phyloP scores from a whole-genome alignment of 768 basidiomycete genomes.

The Mycena maculata region DNA sequence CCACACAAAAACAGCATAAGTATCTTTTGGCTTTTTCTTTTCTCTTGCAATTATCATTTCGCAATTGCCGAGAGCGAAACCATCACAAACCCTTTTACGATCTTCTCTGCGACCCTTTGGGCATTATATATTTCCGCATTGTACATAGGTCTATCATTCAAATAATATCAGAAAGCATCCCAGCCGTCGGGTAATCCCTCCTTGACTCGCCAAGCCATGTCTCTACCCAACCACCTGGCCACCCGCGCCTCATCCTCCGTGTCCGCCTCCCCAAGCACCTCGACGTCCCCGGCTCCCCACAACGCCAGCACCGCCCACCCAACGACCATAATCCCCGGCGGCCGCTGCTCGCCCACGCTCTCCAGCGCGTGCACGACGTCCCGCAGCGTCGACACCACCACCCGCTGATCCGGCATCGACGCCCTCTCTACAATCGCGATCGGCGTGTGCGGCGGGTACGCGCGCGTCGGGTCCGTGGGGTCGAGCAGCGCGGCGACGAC shows the following conservation, averaged over 20 bases:
- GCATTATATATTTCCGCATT: too few relatives aligned
- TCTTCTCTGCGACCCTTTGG: too few relatives aligned
- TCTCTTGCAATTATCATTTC: too few relatives aligned
- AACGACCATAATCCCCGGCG: slow-evolving; percentile 96
- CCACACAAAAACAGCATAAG: too few relatives aligned
- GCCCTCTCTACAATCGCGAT: slow-evolving; percentile 96
- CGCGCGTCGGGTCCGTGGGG: slow-evolving; percentile 50
- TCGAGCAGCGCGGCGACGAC: slow-evolving; percentile 72
- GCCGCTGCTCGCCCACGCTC: slow-evolving; percentile 84
- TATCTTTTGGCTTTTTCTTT: too few relatives aligned
- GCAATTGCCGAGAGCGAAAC: too few relatives aligned
- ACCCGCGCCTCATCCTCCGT: slow-evolving; percentile 61
- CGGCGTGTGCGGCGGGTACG: slow-evolving; percentile 82
- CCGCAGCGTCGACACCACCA: slow-evolving; percentile 80
- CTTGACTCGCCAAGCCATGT: slow-evolving; percentile 66
- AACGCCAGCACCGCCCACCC: slow-evolving; percentile 92
- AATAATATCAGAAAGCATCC: slow-evolving; percentile 39
- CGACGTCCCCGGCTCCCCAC: slow-evolving; percentile 76
- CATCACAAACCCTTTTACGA: too few relatives aligned
- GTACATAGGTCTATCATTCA: too few relatives aligned
- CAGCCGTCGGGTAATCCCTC: slow-evolving; percentile 70
- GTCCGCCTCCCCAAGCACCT: slow-evolving; percentile 72
- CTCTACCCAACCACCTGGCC: slow-evolving; percentile 68
- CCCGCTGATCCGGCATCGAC: slow-evolving; percentile 93
- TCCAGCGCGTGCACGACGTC: slow-evolving; percentile 79